Base-by-base conservation (phyloP, 257 asterid species). In the Fraxinus pennsylvanica region DNA sequence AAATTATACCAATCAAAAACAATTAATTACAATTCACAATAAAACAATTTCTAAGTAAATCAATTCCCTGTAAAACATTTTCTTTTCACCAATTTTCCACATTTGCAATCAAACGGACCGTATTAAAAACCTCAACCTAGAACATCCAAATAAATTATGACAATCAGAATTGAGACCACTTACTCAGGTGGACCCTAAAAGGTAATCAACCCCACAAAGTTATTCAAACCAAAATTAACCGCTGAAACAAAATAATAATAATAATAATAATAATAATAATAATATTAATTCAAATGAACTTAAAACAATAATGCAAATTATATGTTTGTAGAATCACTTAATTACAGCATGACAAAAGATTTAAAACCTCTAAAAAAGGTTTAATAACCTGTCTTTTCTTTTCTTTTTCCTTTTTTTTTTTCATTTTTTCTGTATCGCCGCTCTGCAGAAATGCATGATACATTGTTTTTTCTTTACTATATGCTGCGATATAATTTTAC, bases 401-500 rank as follows among this genome's bases (percentile, higher is more conserved):
- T n/a, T 41, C 66, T 68, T 29, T 29, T 29, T 57, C 66, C 13
- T 5, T 54, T 54, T 21, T 22, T 74, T 21, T 41, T 66, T 68
- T 0, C 25, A n/a, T 32, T 73, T 32, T 72, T 68, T 75, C 72
- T 69, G 84, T 71, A 71, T 75, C 73, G 45, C 45, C 15, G 84
- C 70, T 75, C 77, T 30, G 77, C 74, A 25, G 74, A 80, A 77
- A 80, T 75, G 84, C 84, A 80, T 33, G 35, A 80, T 75, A 80
- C 84, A 80, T 8, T 25, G 6, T 63, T 63, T 63, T 25, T 59
- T 59, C 75, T 73, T 75, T 66, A 80, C 80, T 75, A 80, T 75
- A 80, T 32, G 84, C 80, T 80, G 84, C 80, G 72, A 75, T 30
- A 71, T 70, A 76, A 75, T 70, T 80, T 70, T 80, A 80, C 80